A percentile compares a stretch with the other conserved stretches of the same genome.
Conservation (phyloP, 331 rosid species). For the Quercus lobata region DNA sequence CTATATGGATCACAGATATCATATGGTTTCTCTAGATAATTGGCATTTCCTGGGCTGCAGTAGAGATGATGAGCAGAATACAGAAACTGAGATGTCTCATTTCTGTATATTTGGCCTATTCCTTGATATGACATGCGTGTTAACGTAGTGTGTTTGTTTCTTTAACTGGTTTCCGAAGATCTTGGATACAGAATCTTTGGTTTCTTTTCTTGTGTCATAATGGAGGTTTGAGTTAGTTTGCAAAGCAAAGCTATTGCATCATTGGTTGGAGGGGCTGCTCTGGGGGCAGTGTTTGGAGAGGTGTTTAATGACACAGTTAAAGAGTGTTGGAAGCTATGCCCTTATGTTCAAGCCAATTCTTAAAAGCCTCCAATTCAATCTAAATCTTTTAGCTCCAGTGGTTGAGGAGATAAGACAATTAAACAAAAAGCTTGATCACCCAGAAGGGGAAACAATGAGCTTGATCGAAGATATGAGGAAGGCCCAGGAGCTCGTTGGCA, state of each 20-base stretch:
- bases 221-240: too few species aligned
- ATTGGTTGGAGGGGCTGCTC: background rate
- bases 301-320: background rate
- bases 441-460: background rate
- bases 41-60: too few species aligned
- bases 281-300: background rate
- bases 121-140: too few species aligned
- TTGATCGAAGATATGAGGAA: background rate
- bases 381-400: background rate
- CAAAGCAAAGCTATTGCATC: too few species aligned
- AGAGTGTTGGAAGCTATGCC: background rate
- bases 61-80: slow-evolving; percentile 42
- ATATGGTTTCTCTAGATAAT: too few species aligned
- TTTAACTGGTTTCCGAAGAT: too few species aligned
- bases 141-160: too few species aligned
- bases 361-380: background rate
- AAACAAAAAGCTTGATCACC: background rate
- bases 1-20: too few species aligned
- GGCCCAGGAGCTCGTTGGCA: background rate
- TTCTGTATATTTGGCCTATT: slow-evolving; percentile 23
- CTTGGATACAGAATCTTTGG: too few species aligned
- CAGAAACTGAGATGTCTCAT: slow-evolving; percentile 50
- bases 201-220: too few species aligned
- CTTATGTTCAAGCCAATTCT: background rate
- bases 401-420: background rate